These are phyloP conservation scores for Arxiozyma heterogenica DNA, from an alignment of 1,139 yeast species.

Conservation along the genomic window DNA sequence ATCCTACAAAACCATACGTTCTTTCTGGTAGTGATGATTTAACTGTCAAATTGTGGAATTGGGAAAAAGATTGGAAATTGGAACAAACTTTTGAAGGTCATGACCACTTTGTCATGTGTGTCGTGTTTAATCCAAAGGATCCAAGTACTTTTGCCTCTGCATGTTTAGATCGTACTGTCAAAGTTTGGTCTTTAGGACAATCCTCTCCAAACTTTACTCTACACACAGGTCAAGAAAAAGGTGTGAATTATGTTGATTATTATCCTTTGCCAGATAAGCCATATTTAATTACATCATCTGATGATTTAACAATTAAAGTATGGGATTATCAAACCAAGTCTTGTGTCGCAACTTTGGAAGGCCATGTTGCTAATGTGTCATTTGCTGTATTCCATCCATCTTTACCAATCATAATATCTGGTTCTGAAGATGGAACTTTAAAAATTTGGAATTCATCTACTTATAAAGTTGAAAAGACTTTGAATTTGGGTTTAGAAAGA, in stretches of 20 bases:
- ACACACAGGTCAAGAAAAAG: slow-evolving; percentile 83
- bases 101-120: slow-evolving; percentile 89
- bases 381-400: slow-evolving; percentile 97
- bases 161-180: slow-evolving; percentile 90
- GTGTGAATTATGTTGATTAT: slow-evolving; percentile 92
- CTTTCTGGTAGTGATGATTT: slow-evolving; percentile 89
- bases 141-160: slow-evolving; percentile 97
- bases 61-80: slow-evolving; percentile 88
- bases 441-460: slow-evolving; percentile 76
- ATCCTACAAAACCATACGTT: slow-evolving; percentile 83
- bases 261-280: slow-evolving; percentile 97
- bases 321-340: slow-evolving; percentile 99
- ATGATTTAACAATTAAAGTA: slow-evolving; percentile 80
- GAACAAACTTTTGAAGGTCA: slow-evolving; percentile 94
- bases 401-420: slow-evolving; percentile 76
- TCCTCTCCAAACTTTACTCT: slow-evolving; percentile 86
- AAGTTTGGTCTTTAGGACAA: slow-evolving; percentile 92
- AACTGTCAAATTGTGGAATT: slow-evolving; percentile 89
- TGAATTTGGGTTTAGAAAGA: slow-evolving; percentile 86
- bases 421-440: slow-evolving; percentile 75
- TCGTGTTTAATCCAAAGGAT: slow-evolving; percentile 94
- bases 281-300: slow-evolving; percentile 84
- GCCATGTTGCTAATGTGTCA: slow-evolving; percentile 88
- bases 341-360: slow-evolving; percentile 88
- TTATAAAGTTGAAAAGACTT: slow-evolving; percentile 77